Evolutionary conservation across 495 filamentous ascomycete genomes (phyloP).

Genomic region (Talaromyces wortmannii): DNA sequence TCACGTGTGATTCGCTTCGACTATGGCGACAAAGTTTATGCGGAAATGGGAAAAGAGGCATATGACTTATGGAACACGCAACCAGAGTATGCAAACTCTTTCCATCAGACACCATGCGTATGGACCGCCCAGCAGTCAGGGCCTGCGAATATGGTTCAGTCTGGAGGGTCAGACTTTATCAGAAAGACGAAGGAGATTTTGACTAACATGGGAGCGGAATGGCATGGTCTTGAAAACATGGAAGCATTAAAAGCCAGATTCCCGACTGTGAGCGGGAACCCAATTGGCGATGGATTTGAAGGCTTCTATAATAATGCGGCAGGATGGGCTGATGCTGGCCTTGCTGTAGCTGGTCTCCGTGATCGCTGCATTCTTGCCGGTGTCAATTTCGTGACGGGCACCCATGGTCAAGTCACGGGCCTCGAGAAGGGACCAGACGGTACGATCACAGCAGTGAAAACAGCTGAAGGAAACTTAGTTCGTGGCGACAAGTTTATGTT

Average conservation of each 20-base stretch:
- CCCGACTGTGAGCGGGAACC: slow-evolving; percentile 33
- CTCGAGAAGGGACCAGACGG: slow-evolving; percentile 27
- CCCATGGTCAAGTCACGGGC: slow-evolving; percentile 17
- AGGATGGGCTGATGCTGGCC: slow-evolving; percentile 75
- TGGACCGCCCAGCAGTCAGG: slow-evolving; percentile 20
- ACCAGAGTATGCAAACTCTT: slow-evolving; percentile 22
- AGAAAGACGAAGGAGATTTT: slow-evolving; percentile 27
- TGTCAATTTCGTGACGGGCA: slow-evolving; percentile 22
- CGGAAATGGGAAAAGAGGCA: slow-evolving; percentile 55
- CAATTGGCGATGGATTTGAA: slow-evolving; percentile 44
- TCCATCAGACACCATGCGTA: slow-evolving; percentile 22
- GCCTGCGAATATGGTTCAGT: slow-evolving; percentile 30
- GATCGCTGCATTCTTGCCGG: slow-evolving; percentile 20
- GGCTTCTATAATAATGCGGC: slow-evolving; percentile 64
- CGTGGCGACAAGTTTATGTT: slow-evolving; percentile 62
- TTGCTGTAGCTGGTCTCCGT: slow-evolving; percentile 51
- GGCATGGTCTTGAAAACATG: slow-evolving; percentile 25
- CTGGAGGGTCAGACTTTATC: slow-evolving; percentile 28
- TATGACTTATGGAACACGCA: slow-evolving; percentile 55
- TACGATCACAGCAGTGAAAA: slow-evolving; percentile 13
- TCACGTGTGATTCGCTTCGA: slow-evolving; percentile 67
- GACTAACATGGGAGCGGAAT: slow-evolving; percentile 27
- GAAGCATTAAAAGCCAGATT: slow-evolving; percentile 30
- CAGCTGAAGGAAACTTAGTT: slow-evolving; percentile 37
- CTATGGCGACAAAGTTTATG: slow-evolving; percentile 63